Evolutionary conservation across 768 basidiomycete genomes (phyloP).

Genomic region (Amanita pallidorosea): DNA sequence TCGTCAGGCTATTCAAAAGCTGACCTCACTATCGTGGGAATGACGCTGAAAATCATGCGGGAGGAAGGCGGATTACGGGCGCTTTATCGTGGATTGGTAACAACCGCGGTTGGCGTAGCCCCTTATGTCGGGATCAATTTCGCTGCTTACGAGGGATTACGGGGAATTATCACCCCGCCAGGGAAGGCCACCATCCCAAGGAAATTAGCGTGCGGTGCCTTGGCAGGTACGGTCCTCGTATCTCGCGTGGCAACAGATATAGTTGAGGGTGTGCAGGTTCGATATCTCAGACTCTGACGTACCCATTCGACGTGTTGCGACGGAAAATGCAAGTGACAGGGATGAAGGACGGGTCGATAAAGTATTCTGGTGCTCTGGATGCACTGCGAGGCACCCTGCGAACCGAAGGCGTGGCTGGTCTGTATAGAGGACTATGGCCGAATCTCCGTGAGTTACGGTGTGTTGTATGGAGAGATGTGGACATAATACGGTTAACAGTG

Average conservation of each 20-base stretch:
- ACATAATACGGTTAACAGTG: constrained; percentile 31
- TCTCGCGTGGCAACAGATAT: not conserved
- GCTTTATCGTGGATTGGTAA: constrained; percentile 75
- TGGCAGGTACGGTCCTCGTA: constrained; percentile 51
- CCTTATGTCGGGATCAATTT: constrained; percentile 91
- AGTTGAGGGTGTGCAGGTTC: constrained; percentile 37
- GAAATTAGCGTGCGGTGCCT: constrained; percentile 77
- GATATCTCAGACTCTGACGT: constrained; percentile 89
- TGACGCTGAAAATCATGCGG: constrained; percentile 82
- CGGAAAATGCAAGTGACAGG: constrained; percentile 94
- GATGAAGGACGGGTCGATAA: constrained; percentile 51
- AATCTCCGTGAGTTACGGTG: constrained; percentile 58
- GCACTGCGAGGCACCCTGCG: constrained; percentile 59
- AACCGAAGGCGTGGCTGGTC: constrained; percentile 63
- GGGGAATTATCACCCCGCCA: constrained; percentile 71
- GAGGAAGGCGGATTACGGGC: constrained; percentile 89
- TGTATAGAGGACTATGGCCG: constrained; percentile 86
- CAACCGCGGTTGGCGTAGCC: constrained; percentile 84
- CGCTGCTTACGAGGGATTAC: constrained; percentile 81
- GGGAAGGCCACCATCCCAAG: constrained; percentile 56
- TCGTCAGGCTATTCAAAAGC: constrained; percentile 25
- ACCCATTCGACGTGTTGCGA: constrained; percentile 90
- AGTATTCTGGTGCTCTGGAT: constrained; percentile 75
- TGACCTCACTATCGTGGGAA: constrained; percentile 71
- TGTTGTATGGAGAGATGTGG: constrained; percentile 3